Conservation (phyloP, 345 rosid genomes). For the Abelmoschus esculentus region DNA sequence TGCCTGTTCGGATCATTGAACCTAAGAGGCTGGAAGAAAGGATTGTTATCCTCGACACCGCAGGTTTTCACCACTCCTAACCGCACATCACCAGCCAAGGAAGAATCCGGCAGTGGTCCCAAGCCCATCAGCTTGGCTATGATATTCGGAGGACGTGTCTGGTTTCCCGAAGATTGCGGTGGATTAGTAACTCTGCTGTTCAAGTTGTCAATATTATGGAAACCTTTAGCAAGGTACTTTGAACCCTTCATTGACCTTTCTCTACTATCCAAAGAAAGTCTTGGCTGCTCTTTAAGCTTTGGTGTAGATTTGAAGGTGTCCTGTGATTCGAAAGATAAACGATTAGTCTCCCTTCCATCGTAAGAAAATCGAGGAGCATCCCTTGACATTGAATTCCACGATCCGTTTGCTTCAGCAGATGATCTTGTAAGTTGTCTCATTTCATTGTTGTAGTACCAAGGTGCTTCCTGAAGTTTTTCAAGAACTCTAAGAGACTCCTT, state of each 20-base stretch:
- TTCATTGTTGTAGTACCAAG: conserved; percentile 44
- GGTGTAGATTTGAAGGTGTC: conserved; percentile 53
- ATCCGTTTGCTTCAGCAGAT: conserved; percentile 26
- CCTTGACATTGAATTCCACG: conserved; percentile 28
- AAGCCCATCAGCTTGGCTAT: conserved; percentile 97
- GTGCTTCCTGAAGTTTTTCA: conserved; percentile 58
- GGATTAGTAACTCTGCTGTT: conserved; percentile 22
- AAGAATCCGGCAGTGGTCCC: conserved; percentile 70
- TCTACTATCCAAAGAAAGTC: conserved; percentile 71
- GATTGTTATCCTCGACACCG: conserved; percentile 30
- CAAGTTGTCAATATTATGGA: conserved; percentile 22
- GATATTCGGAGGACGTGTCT: conserved; percentile 65
- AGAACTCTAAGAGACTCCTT: conserved; percentile 59
- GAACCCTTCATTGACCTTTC: conserved; percentile 41
- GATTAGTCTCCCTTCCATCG: conserved; percentile 47
- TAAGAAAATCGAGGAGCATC: conserved; percentile 58
- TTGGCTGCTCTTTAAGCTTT: conserved; percentile 67
- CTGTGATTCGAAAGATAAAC: conserved; percentile 59
- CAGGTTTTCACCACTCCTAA: conserved; percentile 25
- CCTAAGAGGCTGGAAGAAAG: conserved; percentile 39
- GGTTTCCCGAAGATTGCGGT: conserved; percentile 27
- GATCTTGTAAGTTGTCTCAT: conserved; percentile 34
- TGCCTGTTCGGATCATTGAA: conserved; percentile 37
- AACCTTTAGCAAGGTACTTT: conserved; percentile 31
- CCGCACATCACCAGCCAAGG: conserved; percentile 31